These are phyloP conservation scores for Daucus carota DNA, from an alignment of 129 eudicot species.

Conservation along the genomic window DNA sequence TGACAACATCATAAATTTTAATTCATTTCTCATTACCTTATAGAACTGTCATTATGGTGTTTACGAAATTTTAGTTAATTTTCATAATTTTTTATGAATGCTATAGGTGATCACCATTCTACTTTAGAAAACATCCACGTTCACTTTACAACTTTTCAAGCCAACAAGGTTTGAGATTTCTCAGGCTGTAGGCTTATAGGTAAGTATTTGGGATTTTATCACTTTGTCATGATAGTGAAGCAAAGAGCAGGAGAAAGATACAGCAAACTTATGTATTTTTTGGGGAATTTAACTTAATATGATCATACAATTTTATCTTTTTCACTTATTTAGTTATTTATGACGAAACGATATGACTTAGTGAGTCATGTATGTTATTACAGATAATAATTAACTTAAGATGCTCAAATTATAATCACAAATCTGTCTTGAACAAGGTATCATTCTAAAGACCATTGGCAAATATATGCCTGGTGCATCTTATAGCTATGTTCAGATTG, in stretches of 20 bases:
- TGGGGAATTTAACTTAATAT: neutral
- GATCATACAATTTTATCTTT: neutral
- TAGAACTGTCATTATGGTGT: neutral
- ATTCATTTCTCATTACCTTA: neutral
- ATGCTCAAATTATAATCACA: neutral
- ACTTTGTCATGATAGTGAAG: neutral
- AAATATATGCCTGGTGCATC: neutral
- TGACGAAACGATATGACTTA: neutral
- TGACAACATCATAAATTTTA: neutral
- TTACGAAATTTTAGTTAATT: neutral
- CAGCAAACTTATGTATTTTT: neutral
- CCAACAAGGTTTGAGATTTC: neutral
- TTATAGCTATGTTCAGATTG: neutral
- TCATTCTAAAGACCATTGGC: neutral
- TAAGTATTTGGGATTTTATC: neutral
- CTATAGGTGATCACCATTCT: neutral
- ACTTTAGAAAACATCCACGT: neutral
- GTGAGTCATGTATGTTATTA: neutral
- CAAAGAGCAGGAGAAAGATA: neutral
- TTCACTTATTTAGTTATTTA: neutral
- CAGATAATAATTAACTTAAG: neutral
- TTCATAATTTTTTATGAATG: neutral
- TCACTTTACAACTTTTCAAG: neutral
- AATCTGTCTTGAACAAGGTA: neutral
- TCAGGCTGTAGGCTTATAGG: neutral